A percentile compares a stretch with the other conserved stretches of the same genome.
Conservation (phyloP, 345 rosid species). For the Psidium friedrichsthalianum region DNA sequence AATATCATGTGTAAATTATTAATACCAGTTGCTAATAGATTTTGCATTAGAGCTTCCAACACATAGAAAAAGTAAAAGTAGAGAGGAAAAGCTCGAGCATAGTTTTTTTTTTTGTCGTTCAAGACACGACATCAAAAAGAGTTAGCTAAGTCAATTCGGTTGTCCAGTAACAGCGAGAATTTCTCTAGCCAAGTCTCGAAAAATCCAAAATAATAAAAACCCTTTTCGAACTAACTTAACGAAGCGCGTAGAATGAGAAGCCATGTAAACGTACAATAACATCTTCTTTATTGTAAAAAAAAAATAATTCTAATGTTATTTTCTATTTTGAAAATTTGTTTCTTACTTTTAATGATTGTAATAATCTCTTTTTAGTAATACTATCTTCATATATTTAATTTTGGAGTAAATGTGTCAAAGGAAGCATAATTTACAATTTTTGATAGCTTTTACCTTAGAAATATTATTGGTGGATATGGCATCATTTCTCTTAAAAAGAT, state of each 20-base stretch:
- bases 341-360: neutral
- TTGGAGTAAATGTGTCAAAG: accelerated
- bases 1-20: neutral
- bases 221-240: no score
- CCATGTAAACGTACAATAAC: neutral
- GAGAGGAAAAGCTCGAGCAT: neutral
- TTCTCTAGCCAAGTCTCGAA: neutral
- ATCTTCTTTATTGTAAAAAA: neutral
- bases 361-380: neutral
- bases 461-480: neutral
- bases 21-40: neutral
- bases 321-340: neutral
- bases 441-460: no score
- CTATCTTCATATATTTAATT: neutral
- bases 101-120: neutral
- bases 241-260: neutral
- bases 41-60: neutral
- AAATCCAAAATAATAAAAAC: neutral
- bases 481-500: neutral
- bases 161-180: neutral
- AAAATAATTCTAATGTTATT: neutral
- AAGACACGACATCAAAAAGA: neutral
- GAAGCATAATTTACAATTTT: no score
- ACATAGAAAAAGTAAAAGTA: neutral
- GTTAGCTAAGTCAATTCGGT: neutral